These are phyloP conservation scores for Penicillium brasilianum DNA, from an alignment of 2,329 filamentous ascomycete genomes.

Conservation along the genomic window DNA sequence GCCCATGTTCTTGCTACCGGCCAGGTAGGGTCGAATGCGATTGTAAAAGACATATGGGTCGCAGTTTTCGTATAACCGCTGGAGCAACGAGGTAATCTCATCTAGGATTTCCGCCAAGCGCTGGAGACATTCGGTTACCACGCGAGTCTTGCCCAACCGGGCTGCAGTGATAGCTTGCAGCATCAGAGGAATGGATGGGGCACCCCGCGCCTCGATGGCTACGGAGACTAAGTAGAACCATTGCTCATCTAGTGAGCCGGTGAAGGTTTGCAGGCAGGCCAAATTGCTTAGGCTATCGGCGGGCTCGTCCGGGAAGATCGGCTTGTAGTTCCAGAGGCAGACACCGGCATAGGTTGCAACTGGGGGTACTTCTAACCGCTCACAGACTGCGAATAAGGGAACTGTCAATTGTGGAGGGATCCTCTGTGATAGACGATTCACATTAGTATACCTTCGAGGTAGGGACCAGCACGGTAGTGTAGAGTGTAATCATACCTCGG, in stretches of 20 bases:
- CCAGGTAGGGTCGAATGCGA: slow-evolving; percentile 92
- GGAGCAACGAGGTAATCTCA: slow-evolving; percentile 76
- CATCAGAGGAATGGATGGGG: slow-evolving; percentile 86
- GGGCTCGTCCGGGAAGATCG: slow-evolving; percentile 80
- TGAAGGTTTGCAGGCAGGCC: slow-evolving; percentile 86
- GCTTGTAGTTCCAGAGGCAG: slow-evolving; percentile 96
- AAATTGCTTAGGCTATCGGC: slow-evolving; percentile 87
- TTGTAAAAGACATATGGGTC: slow-evolving; percentile 95
- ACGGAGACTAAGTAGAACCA: slow-evolving; percentile 98
- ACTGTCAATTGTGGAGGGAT: slow-evolving; percentile 82
- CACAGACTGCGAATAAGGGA: slow-evolving; percentile 77
- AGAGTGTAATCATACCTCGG: slow-evolving; percentile 60
- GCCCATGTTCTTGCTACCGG: slow-evolving; percentile 96
- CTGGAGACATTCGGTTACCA: slow-evolving; percentile 77
- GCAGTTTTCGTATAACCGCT: slow-evolving; percentile 93
- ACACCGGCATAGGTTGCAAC: slow-evolving; percentile 93
- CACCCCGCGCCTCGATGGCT: slow-evolving; percentile 91
- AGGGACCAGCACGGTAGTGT: not conserved
- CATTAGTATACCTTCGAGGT: not conserved
- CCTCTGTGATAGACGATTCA: slow-evolving; percentile 46
- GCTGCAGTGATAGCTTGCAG: slow-evolving; percentile 83
- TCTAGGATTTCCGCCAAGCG: slow-evolving; percentile 86
- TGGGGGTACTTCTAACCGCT: slow-evolving; percentile 80
- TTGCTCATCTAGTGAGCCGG: slow-evolving; percentile 91
- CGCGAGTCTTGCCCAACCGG: slow-evolving; percentile 68